phyloP scores from a whole-genome alignment of 139 green algal genomes.

The Micractinium conductrix region DNA sequence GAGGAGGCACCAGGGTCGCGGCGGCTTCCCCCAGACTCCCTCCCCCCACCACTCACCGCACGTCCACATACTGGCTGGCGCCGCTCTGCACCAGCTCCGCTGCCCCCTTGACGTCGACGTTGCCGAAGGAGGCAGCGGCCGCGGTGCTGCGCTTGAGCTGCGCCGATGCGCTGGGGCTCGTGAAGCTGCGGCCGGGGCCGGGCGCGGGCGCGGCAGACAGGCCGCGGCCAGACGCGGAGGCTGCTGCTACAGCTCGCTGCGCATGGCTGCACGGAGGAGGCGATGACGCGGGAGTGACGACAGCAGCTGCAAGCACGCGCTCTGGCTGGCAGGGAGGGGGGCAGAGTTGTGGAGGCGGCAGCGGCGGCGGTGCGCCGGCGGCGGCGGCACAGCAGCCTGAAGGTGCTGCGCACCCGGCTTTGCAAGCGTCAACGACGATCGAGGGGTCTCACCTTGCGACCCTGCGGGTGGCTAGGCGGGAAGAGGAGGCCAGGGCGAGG shows the following conservation, averaged over 20 bases:
- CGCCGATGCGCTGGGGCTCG: not conserved
- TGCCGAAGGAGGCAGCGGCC: not conserved
- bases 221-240: not conserved
- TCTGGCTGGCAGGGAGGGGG: too few relatives aligned
- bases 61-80: not conserved
- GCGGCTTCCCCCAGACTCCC: not conserved
- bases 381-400: too few relatives aligned
- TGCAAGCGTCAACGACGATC: too few relatives aligned
- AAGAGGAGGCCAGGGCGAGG: not conserved
- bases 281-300: not conserved
- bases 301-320: not conserved
- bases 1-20: not conserved
- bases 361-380: not conserved
- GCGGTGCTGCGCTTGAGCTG: not conserved
- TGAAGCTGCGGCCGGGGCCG: too few relatives aligned
- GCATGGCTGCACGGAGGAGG: not conserved
- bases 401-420: too few relatives aligned
- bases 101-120: not conserved
- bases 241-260: not conserved
- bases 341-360: too few relatives aligned
- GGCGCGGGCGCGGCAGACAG: not conserved
- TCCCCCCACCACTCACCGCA: constrained; percentile 4
- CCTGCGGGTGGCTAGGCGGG: not conserved
- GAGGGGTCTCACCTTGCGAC: not conserved
- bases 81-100: not conserved